Evolutionary conservation across 2,329 filamentous ascomycete species (phyloP).

Genomic region (Sarocladium strictum): DNA sequence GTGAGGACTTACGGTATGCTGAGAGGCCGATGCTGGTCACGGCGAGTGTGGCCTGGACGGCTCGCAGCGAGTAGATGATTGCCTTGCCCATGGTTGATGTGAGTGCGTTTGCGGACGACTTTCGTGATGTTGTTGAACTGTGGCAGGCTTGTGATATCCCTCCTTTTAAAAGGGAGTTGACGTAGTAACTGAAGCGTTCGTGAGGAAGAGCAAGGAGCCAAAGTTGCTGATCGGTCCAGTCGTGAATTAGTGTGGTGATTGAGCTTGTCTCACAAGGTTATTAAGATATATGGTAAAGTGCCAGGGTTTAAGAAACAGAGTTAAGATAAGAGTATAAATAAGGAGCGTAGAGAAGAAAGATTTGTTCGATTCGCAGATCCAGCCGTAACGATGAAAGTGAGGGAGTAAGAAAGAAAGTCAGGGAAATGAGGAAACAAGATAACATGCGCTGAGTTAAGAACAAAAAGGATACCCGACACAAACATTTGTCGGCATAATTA

Average conservation of each 20-base stretch:
- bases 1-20: slow-evolving; percentile 3
- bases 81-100: slow-evolving; percentile 10
- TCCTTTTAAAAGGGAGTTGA: no score
- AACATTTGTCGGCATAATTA: not conserved
- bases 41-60: not conserved
- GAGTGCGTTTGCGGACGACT: no score
- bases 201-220: no score
- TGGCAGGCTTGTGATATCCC: no score
- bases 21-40: not conserved
- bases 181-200: no score
- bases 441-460: not conserved
- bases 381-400: not conserved
- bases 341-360: not conserved
- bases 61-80: slow-evolving; percentile 1
- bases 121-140: no score
- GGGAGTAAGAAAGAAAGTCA: not conserved
- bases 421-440: not conserved
- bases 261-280: not conserved
- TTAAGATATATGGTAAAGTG: not conserved
- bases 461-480: not conserved
- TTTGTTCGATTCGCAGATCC: not conserved
- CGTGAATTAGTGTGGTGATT: not conserved
- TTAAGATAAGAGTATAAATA: no score
- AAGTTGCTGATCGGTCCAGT: not conserved
- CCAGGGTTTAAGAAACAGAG: no score